These are phyloP conservation scores for Aphanomyces stellatus DNA, from an alignment of 352 stramenopile species.

Conservation along the genomic window DNA sequence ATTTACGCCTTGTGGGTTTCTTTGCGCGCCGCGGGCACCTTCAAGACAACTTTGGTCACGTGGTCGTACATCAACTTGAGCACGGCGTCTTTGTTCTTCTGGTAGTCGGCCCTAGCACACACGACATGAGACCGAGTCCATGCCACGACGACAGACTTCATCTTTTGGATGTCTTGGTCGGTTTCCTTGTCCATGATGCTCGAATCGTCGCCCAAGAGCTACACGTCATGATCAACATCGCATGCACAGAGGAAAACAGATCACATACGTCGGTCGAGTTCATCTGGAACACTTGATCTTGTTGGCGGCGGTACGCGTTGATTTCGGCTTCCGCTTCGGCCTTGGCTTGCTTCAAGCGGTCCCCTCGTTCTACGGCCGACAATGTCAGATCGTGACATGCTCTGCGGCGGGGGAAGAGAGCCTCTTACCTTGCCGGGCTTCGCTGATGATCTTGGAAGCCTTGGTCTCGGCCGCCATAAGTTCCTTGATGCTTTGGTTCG, in stretches of 20 bases:
- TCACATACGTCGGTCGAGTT: constrained; percentile 70
- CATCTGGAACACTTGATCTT: constrained; percentile 82
- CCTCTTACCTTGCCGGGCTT: constrained; percentile 60
- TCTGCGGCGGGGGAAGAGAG: background rate
- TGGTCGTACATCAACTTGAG: constrained; percentile 72
- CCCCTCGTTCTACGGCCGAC: constrained; percentile 50
- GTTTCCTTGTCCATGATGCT: constrained; percentile 72
- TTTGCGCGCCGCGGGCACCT: constrained; percentile 60
- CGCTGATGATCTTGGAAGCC: constrained; percentile 85
- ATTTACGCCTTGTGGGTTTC: constrained; percentile 28
- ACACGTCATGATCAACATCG: background rate
- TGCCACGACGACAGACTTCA: constrained; percentile 35
- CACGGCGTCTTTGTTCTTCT: constrained; percentile 56
- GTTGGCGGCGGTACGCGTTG: constrained; percentile 74
- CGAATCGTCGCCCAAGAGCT: constrained; percentile 75
- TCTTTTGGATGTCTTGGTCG: constrained; percentile 69
- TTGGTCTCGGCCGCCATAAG: constrained; percentile 85
- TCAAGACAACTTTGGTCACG: constrained; percentile 50
- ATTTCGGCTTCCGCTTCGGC: constrained; percentile 80
- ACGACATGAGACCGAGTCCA: background rate
- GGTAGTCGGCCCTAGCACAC: constrained; percentile 39
- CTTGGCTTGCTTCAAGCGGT: constrained; percentile 84
- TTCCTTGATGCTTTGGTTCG: constrained; percentile 86
- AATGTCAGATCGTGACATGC: background rate
- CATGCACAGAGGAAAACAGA: background rate